These are phyloP conservation scores for Uronychia setigera DNA, from an alignment of 73 alveolate genomes.

Conservation along the genomic window DNA sequence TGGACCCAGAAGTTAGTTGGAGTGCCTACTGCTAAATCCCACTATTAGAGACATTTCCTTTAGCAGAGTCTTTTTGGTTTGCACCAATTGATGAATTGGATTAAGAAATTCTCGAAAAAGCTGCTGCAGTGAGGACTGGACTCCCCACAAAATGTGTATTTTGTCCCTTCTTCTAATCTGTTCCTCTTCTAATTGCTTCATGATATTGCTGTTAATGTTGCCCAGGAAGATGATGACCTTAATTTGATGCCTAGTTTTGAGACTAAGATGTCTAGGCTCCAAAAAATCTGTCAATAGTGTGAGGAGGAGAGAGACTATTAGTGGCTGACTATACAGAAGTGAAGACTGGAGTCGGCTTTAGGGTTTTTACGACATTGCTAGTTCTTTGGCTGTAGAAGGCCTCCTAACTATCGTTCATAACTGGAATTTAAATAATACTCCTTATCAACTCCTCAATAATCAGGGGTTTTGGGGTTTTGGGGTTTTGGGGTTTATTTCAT, in stretches of 20 bases:
- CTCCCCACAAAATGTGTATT: neutral
- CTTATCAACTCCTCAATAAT: no score
- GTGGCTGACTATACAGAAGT: neutral
- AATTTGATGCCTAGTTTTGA: neutral
- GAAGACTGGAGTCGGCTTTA: neutral
- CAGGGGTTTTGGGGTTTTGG: no score
- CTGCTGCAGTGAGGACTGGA: neutral
- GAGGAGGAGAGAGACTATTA: neutral
- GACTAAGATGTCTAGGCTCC: neutral
- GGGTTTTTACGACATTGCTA: neutral
- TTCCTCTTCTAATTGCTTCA: neutral
- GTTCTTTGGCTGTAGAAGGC: no score
- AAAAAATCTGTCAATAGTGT: neutral
- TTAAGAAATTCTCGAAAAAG: neutral
- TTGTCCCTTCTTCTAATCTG: neutral
- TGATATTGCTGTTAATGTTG: no score
- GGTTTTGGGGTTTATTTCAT: no score
- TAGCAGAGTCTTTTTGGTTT: neutral
- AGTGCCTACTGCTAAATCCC: no score
- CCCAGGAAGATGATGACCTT: neutral
- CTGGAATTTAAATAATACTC: no score
- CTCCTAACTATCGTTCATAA: no score
- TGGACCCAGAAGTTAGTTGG: no score
- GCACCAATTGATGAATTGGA: neutral
- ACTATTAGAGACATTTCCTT: no score